These are phyloP conservation scores for Acephala macrosclerotiorum DNA, from an alignment of 2,329 filamentous ascomycete species.

Conservation along the genomic window DNA sequence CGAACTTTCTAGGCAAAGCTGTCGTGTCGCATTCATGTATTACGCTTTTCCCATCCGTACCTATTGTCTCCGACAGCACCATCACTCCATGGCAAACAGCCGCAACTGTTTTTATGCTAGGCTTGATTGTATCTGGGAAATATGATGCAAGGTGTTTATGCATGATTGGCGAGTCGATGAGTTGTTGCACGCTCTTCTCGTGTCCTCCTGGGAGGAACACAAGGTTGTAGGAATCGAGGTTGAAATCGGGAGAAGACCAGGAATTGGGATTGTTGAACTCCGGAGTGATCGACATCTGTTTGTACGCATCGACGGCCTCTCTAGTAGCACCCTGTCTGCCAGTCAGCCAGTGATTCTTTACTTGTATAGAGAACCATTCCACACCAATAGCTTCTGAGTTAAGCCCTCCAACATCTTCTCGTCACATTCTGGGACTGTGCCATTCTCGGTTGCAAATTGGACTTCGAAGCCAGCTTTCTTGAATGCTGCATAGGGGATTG, in stretches of 20 bases:
- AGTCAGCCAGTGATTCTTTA: slow-evolving; percentile 53
- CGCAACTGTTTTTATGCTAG: slow-evolving; percentile 52
- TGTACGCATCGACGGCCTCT: slow-evolving; percentile 51
- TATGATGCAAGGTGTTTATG: slow-evolving; percentile 54
- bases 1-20: slow-evolving; percentile 56
- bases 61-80: slow-evolving; percentile 53
- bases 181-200: slow-evolving; percentile 58
- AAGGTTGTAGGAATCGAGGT: slow-evolving; percentile 54
- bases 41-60: slow-evolving; percentile 52
- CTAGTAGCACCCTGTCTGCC: slow-evolving; percentile 58
- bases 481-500: slow-evolving; percentile 57
- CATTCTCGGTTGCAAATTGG: slow-evolving; percentile 58
- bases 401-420: slow-evolving; percentile 56
- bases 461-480: slow-evolving; percentile 56
- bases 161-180: slow-evolving; percentile 56
- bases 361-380: slow-evolving; percentile 19
- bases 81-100: slow-evolving; percentile 62
- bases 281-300: slow-evolving; percentile 50
- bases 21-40: slow-evolving; percentile 57
- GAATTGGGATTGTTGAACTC: slow-evolving; percentile 53
- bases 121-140: slow-evolving; percentile 56
- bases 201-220: slow-evolving; percentile 61
- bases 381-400: slow-evolving; percentile 57
- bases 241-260: slow-evolving; percentile 54
- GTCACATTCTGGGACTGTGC: slow-evolving; percentile 56